Evolutionary conservation across 139 green algal genomes (phyloP), one percentile per base, ranked within the genome.

Genomic region (Chlorella sp.): DNA sequence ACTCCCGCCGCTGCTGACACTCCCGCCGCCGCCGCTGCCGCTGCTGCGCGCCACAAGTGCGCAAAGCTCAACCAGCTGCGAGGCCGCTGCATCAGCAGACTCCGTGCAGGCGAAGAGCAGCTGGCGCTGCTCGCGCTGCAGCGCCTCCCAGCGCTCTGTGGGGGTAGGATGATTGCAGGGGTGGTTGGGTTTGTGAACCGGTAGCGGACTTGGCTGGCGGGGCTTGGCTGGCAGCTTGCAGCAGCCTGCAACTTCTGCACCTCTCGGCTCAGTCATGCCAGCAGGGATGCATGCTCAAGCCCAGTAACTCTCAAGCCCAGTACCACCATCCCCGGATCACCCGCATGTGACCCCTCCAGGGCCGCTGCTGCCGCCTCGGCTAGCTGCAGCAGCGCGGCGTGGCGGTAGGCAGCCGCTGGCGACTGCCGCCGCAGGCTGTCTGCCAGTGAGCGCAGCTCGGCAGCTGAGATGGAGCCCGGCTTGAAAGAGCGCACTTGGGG

Each of bases 361-460:
- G 81, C 90, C 25, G 70, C 83, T 26, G 88, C 90, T 44, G 88
- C 85, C 17, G 89, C 89, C 51, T 86, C 78, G 2, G 76, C 89
- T 34, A 95, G 83, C 51, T 87, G 86, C n/a, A 90, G 55, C 21
- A 92, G 63, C 18, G 85, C 28, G 1, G 79, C 81, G 63, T 95
- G 89, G 6, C 84, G 85, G 36, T 87, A 17, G 30, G 71, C 85
- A 1, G 86, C 81, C 6, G 83, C 85, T 20, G 90, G 84, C 23
- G 51, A 60, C 25, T 74, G 32, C 18, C 51, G 81, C 39, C 80
- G 51, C 65, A 95, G 84, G 36, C 71, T 30, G 39, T 87, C 78
- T 57, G 87, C 70, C 15, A 95, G 83, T 3, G 51, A 82, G 20
- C 47, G 25, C 51, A 96, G 82, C 79, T 96, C 92, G 7, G 62